Evolutionary conservation across 139 green algal genomes (phyloP), one percentile per base, ranked within the genome.

Genomic region (Asterochloris erici): DNA sequence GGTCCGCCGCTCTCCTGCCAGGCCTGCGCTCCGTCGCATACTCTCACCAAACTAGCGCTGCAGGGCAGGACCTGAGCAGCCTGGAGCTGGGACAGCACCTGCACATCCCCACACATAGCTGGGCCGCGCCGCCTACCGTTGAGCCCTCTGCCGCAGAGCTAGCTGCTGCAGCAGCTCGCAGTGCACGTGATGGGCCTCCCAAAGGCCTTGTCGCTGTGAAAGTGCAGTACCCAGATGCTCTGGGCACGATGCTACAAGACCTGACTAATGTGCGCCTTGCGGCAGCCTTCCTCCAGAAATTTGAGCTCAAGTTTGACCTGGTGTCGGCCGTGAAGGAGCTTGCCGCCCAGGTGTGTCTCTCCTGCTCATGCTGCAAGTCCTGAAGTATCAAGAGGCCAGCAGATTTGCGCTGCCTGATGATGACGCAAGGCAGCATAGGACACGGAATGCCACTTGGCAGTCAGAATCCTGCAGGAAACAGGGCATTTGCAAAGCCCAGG

Each of bases 231-330:
- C 94, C 95, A 0, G 86, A 93, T 64, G 94, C 94, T 0, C 86
- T 94, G 81, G 74, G 85, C 24, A 88, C 88, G n/a, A 98, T 98
- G 93, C 83, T 88, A 2, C 19, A 85, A 47, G 95, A 98, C 82
- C 87, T 98, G n/a, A n/a, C 47, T 70, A 97, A 97, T 88, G 84
- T 98, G 11, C 85, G 95, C 10, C 77, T 84, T 14, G 86, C 84
- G 11, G 93, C 93, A 21, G 84, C 80, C 12, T 97, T 95, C 84
- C 86, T 98, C 77, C 89, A 85, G 38, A 96, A 96, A 79, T 96
- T 91, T 10, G 95, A 98, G 86, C 82, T 98, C 81, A 92, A 94
- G 81, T 98, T 98, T 81, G 95, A 98, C 85, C 81, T 98, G 82
- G 85, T 97, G 38, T 94, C 87, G 4, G 95, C 95, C 24, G 93